Percentiles rank a stretch among this genome's conserved stretches.
These are phyloP conservation scores for Nicotiana paniculata DNA, from an alignment of 257 asterid species.

Conservation along the genomic window DNA sequence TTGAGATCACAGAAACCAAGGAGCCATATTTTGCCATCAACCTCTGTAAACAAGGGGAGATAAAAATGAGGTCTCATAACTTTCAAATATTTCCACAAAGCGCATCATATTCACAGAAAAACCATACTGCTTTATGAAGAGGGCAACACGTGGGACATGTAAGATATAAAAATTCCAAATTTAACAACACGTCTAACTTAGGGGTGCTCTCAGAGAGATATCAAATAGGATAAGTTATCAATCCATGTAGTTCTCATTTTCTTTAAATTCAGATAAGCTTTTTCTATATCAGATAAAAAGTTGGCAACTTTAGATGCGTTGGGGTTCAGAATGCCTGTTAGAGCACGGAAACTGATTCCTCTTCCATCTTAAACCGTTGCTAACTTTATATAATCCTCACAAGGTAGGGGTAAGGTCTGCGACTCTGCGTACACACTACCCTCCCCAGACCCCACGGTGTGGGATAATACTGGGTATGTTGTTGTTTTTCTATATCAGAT, in stretches of 20 bases:
- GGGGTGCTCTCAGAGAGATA: background rate
- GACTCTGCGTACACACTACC: too few species aligned
- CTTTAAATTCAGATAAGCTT: background rate
- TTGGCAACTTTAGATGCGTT: too few species aligned
- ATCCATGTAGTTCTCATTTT: background rate
- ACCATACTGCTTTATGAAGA: background rate
- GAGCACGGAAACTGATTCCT: too few species aligned
- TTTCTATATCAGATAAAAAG: background rate
- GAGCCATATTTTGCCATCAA: conserved; percentile 81
- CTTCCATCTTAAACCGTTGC: too few species aligned
- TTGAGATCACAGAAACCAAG: conserved; percentile 59
- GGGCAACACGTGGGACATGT: background rate
- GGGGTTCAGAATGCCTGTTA: too few species aligned
- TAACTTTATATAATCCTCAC: too few species aligned
- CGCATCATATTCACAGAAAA: background rate
- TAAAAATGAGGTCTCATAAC: background rate
- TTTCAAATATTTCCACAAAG: background rate
- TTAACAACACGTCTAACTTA: background rate
- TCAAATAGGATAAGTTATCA: background rate
- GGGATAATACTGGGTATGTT: too few species aligned
- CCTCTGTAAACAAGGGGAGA: conserved; percentile 43
- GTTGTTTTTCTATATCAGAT: background rate
- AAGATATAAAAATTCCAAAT: background rate
- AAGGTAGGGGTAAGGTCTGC: too few species aligned
- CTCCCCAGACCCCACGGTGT: too few species aligned